Conservation (phyloP, 2,329 filamentous ascomycete species). For the Sporothrix curviconia region DNA sequence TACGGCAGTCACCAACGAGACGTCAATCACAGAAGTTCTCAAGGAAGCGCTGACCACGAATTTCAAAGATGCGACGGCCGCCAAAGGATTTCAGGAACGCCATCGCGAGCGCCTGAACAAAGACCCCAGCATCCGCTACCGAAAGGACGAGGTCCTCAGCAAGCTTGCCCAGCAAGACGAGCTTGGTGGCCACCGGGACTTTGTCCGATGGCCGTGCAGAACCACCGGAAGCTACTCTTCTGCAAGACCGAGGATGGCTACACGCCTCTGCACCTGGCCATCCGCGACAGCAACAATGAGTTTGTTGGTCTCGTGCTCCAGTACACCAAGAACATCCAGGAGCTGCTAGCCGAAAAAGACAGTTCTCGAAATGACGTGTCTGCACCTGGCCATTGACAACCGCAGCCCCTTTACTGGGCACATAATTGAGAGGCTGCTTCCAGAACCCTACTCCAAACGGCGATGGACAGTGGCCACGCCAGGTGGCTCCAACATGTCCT, state of each 20-base stretch:
- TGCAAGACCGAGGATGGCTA: slow-evolving; percentile 3
- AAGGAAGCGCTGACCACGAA: not conserved
- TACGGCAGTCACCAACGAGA: not conserved
- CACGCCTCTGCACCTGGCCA: slow-evolving; percentile 11
- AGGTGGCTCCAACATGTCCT: not conserved
- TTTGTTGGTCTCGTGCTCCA: slow-evolving; percentile 10
- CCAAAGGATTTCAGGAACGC: not conserved
- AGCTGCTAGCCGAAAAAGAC: not conserved
- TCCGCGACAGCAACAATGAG: slow-evolving; percentile 3
- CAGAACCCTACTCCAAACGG: no score
- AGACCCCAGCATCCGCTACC: not conserved
- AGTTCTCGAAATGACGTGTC: slow-evolving; percentile 1
- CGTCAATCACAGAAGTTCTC: not conserved
- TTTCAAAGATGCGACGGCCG: not conserved
- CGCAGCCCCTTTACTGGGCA: slow-evolving; percentile 10
- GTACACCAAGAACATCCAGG: not conserved
- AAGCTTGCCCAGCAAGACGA: not conserved
- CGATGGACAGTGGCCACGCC: not conserved
- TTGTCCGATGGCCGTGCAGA: slow-evolving; percentile 2
- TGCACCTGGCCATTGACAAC: slow-evolving; percentile 9
- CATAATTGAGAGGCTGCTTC: not conserved
- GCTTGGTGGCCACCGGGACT: not conserved
- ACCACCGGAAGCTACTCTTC: not conserved
- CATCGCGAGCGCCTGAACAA: slow-evolving; percentile 3
- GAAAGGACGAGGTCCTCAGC: slow-evolving; percentile 2